phyloP scores from a whole-genome alignment of 176 grass and related monocot genomes.

The Oryza rufipogon region DNA sequence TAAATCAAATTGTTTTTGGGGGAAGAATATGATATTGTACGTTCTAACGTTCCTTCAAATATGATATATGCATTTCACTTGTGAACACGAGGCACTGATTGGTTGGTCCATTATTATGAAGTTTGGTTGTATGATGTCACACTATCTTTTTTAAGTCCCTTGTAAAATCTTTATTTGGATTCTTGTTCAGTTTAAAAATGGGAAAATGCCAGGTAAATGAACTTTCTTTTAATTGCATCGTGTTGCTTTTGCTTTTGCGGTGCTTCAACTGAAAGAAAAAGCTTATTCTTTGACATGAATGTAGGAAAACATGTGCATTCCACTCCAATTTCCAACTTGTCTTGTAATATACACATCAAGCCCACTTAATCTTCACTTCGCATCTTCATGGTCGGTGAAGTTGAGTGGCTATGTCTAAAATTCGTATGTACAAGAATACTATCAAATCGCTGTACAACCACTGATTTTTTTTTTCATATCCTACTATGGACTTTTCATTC shows the following conservation, averaged over 20 bases:
- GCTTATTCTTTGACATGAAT: background rate
- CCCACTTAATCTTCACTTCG: slow-evolving; percentile 43
- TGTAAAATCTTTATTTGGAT: background rate
- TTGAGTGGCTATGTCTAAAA: slow-evolving; percentile 3
- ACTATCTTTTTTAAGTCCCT: no score
- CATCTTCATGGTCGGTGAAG: slow-evolving; percentile 31
- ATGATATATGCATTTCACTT: no score
- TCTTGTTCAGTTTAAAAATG: background rate
- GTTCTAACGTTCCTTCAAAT: no score
- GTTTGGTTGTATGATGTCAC: no score
- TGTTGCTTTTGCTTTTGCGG: background rate
- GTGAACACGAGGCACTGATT: no score
- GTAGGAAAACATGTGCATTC: slow-evolving; percentile 11
- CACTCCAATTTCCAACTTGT: slow-evolving; percentile 6
- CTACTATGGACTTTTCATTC: slow-evolving; percentile 24
- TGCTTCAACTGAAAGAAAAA: background rate
- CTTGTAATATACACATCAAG: background rate
- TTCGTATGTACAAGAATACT: slow-evolving; percentile 30
- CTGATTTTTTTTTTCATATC: slow-evolving; percentile 26
- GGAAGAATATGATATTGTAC: no score
- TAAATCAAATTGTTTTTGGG: no score
- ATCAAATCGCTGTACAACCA: background rate
- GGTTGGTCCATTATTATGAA: no score
- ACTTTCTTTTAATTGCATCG: background rate
- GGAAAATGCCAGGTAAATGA: background rate